Evolutionary conservation across 345 rosid species (phyloP).

Genomic region (Gossypium raimondii): DNA sequence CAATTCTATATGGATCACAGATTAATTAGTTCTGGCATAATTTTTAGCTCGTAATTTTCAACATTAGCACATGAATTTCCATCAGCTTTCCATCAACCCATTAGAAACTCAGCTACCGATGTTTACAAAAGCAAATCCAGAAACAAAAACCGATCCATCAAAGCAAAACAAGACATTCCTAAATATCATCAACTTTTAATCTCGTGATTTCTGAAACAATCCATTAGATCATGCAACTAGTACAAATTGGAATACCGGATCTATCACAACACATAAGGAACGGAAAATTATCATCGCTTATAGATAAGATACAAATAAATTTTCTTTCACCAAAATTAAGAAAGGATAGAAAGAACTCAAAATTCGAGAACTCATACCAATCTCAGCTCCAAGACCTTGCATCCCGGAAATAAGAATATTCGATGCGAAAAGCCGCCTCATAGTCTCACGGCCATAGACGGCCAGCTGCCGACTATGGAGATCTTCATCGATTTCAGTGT

Average conservation of each 20-base stretch:
- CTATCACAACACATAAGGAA: not conserved
- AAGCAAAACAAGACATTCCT: not conserved
- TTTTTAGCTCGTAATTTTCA: not conserved
- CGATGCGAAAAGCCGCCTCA: constrained; percentile 91
- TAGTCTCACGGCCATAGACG: constrained; percentile 94
- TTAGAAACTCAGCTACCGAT: not conserved
- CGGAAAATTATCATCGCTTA: not conserved
- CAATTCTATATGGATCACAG: not conserved
- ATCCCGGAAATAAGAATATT: constrained; percentile 83
- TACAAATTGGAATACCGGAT: not conserved
- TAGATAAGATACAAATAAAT: not conserved
- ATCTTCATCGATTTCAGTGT: constrained; percentile 81
- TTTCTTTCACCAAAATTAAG: not conserved
- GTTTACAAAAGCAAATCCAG: not conserved
- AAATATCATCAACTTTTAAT: not conserved
- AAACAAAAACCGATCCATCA: not conserved
- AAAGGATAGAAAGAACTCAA: not conserved
- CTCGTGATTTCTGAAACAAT: not conserved
- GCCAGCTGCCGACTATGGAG: constrained; percentile 97
- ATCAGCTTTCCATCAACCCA: not conserved
- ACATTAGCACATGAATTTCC: not conserved
- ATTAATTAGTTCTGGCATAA: not conserved
- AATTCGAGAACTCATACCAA: constrained; percentile 42
- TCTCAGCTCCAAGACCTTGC: constrained; percentile 95
- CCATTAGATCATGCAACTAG: not conserved